Percentiles rank a stretch among this genome's conserved stretches.
phyloP scores from a whole-genome alignment of 495 filamentous ascomycete genomes.

The Penicillium riverlandense region DNA sequence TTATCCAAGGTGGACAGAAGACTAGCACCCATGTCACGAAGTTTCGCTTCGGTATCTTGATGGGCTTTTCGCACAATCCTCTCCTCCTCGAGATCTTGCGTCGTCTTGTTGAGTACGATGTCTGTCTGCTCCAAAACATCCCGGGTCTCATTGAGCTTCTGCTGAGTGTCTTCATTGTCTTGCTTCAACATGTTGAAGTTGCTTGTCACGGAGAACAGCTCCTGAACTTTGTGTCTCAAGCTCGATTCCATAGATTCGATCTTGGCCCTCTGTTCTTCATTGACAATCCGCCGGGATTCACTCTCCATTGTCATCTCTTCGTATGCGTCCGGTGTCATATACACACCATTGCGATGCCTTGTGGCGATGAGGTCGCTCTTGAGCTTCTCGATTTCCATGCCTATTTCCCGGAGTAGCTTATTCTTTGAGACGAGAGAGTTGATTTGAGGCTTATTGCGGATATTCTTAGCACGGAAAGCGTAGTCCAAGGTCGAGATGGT shows the following conservation, averaged over 20 bases:
- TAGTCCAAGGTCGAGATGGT: conserved; percentile 98
- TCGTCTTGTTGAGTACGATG: conserved; percentile 65
- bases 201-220: conserved; percentile 76
- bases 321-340: conserved; percentile 74
- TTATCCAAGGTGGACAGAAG: conserved; percentile 67
- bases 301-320: conserved; percentile 84
- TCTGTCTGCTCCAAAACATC: conserved; percentile 82
- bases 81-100: conserved; percentile 72
- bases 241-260: conserved; percentile 89
- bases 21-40: conserved; percentile 61
- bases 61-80: conserved; percentile 74
- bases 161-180: conserved; percentile 69
- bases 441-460: conserved; percentile 93
- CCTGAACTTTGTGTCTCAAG: conserved; percentile 82
- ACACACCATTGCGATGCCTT: conserved; percentile 89
- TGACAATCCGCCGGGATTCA: conserved; percentile 85
- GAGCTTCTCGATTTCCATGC: conserved; percentile 86
- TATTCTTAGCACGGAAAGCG: conserved; percentile 95
- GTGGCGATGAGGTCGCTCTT: conserved; percentile 92
- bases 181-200: conserved; percentile 81
- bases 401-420: conserved; percentile 82
- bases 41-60: conserved; percentile 70
- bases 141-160: conserved; percentile 68
- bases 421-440: conserved; percentile 89
- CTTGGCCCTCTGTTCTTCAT: conserved; percentile 84